These are phyloP conservation scores for Penicillium sp. DNA, from an alignment of 2,329 filamentous ascomycete species.

Conservation along the genomic window DNA sequence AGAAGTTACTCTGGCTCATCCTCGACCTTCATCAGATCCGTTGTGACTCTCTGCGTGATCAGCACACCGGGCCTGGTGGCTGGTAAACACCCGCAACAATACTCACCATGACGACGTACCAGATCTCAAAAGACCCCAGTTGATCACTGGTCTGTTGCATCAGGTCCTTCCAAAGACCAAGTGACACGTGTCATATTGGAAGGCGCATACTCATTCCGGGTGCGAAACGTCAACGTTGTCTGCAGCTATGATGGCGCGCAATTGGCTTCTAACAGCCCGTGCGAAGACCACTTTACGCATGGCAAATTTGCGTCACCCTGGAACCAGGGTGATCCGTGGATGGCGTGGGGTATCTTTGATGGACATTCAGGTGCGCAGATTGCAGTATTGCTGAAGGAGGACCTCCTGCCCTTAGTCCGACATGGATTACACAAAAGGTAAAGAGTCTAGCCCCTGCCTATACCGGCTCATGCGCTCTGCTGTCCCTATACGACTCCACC, in stretches of 20 bases:
- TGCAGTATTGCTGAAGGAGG: conserved; percentile 24
- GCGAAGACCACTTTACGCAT: conserved; percentile 34
- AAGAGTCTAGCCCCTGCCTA: conserved; percentile 33
- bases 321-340: conserved; percentile 28
- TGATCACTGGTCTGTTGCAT: conserved; percentile 11
- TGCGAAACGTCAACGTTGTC: conserved; percentile 22
- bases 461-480: conserved; percentile 64
- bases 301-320: conserved; percentile 26
- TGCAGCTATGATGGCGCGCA: conserved; percentile 29
- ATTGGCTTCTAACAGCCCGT: conserved; percentile 40
- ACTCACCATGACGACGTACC: conserved; percentile 17
- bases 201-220: conserved; percentile 24
- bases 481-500: conserved; percentile 62
- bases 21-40: conserved; percentile 10
- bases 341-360: conserved; percentile 45
- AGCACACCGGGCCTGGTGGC: conserved; percentile 23
- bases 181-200: conserved; percentile 26
- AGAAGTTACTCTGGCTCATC: not conserved
- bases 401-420: conserved; percentile 26
- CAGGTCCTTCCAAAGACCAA: conserved; percentile 19
- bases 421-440: conserved; percentile 25
- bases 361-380: conserved; percentile 39
- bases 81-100: conserved; percentile 13
- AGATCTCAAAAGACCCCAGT: conserved; percentile 13
- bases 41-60: conserved; percentile 15